phyloP scores from a whole-genome alignment of 2,329 filamentous ascomycete species.

The Sordariomycetes sp. region DNA sequence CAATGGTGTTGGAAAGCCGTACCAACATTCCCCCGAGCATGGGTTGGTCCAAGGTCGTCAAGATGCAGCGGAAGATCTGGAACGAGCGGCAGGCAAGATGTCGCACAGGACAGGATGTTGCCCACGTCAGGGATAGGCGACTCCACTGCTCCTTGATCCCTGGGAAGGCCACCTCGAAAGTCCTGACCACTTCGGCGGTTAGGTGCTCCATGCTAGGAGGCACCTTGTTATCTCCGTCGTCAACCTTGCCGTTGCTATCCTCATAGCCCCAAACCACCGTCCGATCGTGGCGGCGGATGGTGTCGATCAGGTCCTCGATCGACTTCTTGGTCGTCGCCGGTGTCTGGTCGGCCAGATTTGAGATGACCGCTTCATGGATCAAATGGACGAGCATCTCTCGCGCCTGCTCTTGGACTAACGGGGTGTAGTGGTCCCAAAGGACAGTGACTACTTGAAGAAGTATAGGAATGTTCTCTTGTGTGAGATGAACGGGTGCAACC shows the following conservation, averaged over 20 bases:
- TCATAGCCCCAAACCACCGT: constrained; percentile 91
- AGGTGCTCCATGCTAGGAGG: constrained; percentile 81
- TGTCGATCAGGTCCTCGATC: constrained; percentile 82
- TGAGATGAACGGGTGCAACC: constrained; percentile 78
- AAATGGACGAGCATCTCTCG: constrained; percentile 96
- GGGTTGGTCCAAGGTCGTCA: constrained; percentile 78
- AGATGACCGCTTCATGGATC: constrained; percentile 89
- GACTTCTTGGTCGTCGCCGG: constrained; percentile 53
- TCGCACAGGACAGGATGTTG: constrained; percentile 88
- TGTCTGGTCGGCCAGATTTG: constrained; percentile 59
- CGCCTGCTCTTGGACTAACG: constrained; percentile 90
- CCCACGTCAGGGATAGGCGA: constrained; percentile 84
- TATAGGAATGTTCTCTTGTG: constrained; percentile 69
- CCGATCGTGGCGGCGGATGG: constrained; percentile 72
- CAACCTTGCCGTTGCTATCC: constrained; percentile 72
- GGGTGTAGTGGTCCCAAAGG: constrained; percentile 94
- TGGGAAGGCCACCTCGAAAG: constrained; percentile 77
- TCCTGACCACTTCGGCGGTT: constrained; percentile 69
- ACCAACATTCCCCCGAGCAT: constrained; percentile 98
- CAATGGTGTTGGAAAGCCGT: constrained; percentile 89
- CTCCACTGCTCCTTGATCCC: constrained; percentile 87
- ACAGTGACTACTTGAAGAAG: constrained; percentile 86
- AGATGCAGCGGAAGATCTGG: constrained; percentile 90
- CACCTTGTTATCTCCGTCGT: constrained; percentile 67
- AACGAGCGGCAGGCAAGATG: constrained; percentile 95